Evolutionary conservation across 1,284 basidiomycete species (phyloP).

Genomic region (Apiotrichum veenhuisii): DNA sequence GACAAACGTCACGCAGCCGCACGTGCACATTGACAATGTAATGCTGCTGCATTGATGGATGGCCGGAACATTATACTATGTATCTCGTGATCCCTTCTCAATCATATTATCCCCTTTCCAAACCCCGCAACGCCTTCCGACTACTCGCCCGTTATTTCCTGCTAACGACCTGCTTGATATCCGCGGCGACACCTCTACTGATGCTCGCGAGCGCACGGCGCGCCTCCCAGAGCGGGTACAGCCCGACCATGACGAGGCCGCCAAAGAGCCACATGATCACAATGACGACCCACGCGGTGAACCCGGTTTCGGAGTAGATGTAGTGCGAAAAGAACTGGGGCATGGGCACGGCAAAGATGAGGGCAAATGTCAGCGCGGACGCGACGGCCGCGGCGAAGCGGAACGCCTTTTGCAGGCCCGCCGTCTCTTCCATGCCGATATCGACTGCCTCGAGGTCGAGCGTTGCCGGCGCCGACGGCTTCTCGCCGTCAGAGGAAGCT

Average conservation of each 20-base stretch:
- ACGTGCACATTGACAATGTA: too few relatives aligned
- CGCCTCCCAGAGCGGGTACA: constrained; percentile 84
- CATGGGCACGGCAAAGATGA: constrained; percentile 64
- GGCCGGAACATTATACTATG: too few relatives aligned
- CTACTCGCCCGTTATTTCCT: too few relatives aligned
- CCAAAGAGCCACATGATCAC: constrained; percentile 79
- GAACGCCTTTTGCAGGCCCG: constrained; percentile 63
- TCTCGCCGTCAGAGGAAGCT: too few relatives aligned
- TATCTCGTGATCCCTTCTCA: background rate
- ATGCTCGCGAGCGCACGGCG: constrained; percentile 63
- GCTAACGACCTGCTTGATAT: background rate
- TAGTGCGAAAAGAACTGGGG: constrained; percentile 77
- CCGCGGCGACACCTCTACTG: constrained; percentile 7
- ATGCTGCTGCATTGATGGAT: too few relatives aligned
- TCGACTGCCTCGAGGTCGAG: constrained; percentile 12
- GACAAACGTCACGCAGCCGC: too few relatives aligned
- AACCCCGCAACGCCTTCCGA: background rate
- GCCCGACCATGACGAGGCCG: constrained; percentile 67
- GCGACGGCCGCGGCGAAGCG: constrained; percentile 70
- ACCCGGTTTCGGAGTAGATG: constrained; percentile 63
- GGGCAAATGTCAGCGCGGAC: constrained; percentile 53
- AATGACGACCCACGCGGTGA: constrained; percentile 62
- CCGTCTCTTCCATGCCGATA: constrained; percentile 24
- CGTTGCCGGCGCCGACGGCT: constrained; percentile 19
- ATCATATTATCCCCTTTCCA: background rate